phyloP scores from a whole-genome alignment of 768 basidiomycete species.

The Coprinellus micaceus region DNA sequence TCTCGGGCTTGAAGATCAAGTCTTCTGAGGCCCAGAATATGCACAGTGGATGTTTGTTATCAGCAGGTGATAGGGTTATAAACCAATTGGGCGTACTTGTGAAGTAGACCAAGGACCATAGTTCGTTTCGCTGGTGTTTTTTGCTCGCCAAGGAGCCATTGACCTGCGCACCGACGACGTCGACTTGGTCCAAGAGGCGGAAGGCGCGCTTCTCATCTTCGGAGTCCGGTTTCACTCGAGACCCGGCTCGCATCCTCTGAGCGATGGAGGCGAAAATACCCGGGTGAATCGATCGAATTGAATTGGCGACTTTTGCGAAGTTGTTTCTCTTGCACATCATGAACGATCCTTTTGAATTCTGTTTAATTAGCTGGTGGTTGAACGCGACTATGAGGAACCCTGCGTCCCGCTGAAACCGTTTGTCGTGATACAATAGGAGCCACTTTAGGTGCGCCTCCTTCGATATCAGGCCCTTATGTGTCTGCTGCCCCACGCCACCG shows the following conservation, averaged over 20 bases:
- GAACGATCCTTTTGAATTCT: slow-evolving; percentile 6
- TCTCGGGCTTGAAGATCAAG: background rate
- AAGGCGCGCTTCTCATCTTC: slow-evolving; percentile 33
- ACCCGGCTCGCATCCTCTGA: no score
- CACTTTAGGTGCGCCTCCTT: slow-evolving; percentile 15
- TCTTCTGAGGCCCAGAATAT: background rate
- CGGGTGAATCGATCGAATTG: slow-evolving; percentile 16
- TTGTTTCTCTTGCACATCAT: slow-evolving; percentile 8
- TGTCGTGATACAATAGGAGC: slow-evolving; percentile 32
- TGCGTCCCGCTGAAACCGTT: slow-evolving; percentile 31
- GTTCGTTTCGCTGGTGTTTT: slow-evolving; percentile 3
- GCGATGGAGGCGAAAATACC: background rate
- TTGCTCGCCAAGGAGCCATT: background rate
- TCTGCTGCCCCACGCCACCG: slow-evolving; percentile 20
- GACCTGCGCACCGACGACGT: background rate
- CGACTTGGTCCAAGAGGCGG: slow-evolving; percentile 5
- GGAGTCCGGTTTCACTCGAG: no score
- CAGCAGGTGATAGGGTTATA: slow-evolving; percentile 1
- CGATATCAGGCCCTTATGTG: background rate
- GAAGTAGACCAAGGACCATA: slow-evolving; percentile 4
- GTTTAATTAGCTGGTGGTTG: slow-evolving; percentile 30
- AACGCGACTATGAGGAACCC: slow-evolving; percentile 28
- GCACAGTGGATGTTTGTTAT: slow-evolving; percentile 5
- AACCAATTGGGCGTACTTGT: slow-evolving; percentile 4
- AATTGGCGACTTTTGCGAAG: slow-evolving; percentile 17